Evolutionary conservation across 768 basidiomycete genomes (phyloP).

Genomic region (Agaricus blazei): DNA sequence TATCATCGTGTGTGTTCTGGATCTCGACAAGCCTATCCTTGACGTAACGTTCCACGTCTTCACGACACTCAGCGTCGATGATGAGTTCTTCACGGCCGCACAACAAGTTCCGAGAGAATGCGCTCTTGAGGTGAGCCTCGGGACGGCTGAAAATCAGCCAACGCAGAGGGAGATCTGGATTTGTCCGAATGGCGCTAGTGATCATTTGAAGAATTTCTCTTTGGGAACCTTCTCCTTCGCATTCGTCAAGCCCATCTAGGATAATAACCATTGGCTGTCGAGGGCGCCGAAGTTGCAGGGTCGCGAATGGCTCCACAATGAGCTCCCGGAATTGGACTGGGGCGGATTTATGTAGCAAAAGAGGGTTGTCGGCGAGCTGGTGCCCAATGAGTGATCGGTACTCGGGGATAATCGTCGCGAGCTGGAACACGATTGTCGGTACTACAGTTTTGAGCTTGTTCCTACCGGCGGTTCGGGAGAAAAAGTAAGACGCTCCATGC

Average conservation of each 20-base stretch:
- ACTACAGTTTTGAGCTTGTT: neutral
- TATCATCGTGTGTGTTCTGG: too few species aligned
- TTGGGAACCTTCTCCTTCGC: neutral
- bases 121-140: neutral
- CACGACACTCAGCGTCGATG: neutral
- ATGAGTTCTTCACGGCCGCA: neutral
- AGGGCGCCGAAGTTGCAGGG: neutral
- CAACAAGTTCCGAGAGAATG: neutral
- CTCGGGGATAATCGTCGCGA: neutral
- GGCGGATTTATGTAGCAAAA: neutral
- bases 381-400: neutral
- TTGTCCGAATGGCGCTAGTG: neutral
- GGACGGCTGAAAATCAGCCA: constrained; percentile 2
- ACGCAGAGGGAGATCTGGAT: neutral
- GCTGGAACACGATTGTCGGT: constrained; percentile 2
- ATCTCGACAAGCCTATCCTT: too few species aligned
- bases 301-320: neutral
- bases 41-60: neutral
- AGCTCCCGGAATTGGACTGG: constrained; percentile 2
- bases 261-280: neutral
- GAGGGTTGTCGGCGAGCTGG: neutral
- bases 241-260: constrained; percentile 5
- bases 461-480: neutral
- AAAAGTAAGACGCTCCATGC: constrained; percentile 6
- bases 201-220: neutral